Base-by-base conservation (phyloP, 2,329 filamentous ascomycete genomes). In the Ophiocordyceps camponoti-leonardi region DNA sequence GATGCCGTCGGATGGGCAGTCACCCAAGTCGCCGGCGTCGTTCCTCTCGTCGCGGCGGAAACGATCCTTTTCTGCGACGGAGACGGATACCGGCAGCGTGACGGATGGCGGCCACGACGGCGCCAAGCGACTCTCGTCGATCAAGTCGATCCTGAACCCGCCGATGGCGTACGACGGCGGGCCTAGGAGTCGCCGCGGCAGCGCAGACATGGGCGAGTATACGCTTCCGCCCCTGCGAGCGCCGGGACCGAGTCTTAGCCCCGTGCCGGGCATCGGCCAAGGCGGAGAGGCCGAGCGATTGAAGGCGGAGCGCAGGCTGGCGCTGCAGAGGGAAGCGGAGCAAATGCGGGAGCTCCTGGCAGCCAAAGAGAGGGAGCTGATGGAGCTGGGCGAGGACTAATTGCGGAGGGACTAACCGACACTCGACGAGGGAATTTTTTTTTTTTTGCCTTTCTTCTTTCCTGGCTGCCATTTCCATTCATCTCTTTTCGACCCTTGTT, bases 101-200 rank as follows among this genome's bases (percentile, higher is more conserved):
- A 54, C 57, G 30, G 64, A 68, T 35, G 53, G 55, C n/a, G 62
- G 64, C 2, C 62, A 67, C 22, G 69, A 76, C 23, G 63, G 62
- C 35, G 62, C 75, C 40, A 72, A 82, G 57, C 76, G 83, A 14
- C 63, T 86, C 4, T 84, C 79, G 18, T 85, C 81, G 3, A 87
- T 87, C 49, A 83, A 80, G 51, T 83, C 82, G 6, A 81, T 87
- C 41, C 64, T 88, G 13, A 87, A 86, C 50, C 77, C 77, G 3
- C 54, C 62, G 16, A 54, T 50, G 8, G 51, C 50, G n/a, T 50
- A 52, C n/a, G 53, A 53, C 3, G 53, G 52, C 30, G 46, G 52
- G 20, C 49, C 52, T 19, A 51, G 49, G 10, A 50, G 48, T 18
- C 47, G 52, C 22, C 48, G 49, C 18, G 61, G 67, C 49, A 58